Evolutionary conservation across 2,329 filamentous ascomycete species (phyloP), one percentile per base, ranked within the genome.

Genomic region (Fusarium mundagurra): DNA sequence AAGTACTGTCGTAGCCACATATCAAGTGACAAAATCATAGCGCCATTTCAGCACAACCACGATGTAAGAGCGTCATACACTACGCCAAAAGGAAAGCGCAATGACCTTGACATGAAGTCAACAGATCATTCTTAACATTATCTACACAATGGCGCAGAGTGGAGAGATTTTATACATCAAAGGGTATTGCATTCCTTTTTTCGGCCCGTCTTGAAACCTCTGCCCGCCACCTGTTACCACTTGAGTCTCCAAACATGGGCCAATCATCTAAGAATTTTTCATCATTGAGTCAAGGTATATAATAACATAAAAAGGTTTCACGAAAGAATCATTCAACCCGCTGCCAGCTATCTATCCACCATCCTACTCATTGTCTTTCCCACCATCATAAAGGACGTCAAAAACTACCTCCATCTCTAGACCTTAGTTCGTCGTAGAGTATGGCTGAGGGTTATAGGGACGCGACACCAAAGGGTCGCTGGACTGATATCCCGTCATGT

Each of bases 401-500:
- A 36, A 16, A 22, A 20, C 12, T 4, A 16, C 17, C 16, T 20
- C 6, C 1, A 13, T 33, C 54, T 22, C 13, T 11, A 4, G 3
- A 10, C 7, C 34, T 39, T 41, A 60, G 17, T 36, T 38, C 6
- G 29, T 38, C 2, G 44, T 64, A 10, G 11, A 29, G 29, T 61
- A 57, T 5, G 38, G 11, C 11, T 36, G 55, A 22, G 41, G 11
- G 20, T 38, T 58, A n/a, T 69, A 70, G 16, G 65, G 27, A 9
- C 38, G 67, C 8, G 61, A 60, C 17, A 66, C 34, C 14, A 71
- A 29, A 16, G 29, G 53, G 2, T 71, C 67, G 17, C 55, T n/a
- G 1, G 61, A 71, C 27, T 54, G 64, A 4, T 71, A 70, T 4
- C 53, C 53, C 1, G 60, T 66, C 67, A 71, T 65, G 11, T 62